A percentile compares a stretch with the other conserved stretches of the same genome.
These are phyloP conservation scores for Pseudocercospora cruenta DNA, from an alignment of 2,329 filamentous ascomycete genomes.

Conservation along the genomic window DNA sequence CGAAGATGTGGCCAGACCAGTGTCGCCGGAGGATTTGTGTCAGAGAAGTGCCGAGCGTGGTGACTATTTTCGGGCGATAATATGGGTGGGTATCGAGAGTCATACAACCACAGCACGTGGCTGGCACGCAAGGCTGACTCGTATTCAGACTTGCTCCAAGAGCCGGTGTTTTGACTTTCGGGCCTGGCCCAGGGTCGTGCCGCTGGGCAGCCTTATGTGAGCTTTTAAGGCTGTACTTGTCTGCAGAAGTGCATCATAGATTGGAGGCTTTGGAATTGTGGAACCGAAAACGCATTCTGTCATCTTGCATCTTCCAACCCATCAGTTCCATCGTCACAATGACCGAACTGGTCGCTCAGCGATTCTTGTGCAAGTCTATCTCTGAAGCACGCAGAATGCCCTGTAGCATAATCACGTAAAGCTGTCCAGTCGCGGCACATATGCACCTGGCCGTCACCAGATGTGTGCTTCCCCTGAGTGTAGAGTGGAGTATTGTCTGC, in stretches of 20 bases:
- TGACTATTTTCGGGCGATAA: not conserved
- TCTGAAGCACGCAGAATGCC: conserved; percentile 23
- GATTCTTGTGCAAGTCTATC: conserved; percentile 10
- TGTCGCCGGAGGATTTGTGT: not conserved
- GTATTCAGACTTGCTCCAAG: not conserved
- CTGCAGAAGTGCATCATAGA: not conserved
- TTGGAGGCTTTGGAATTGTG: not conserved
- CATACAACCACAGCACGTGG: not conserved
- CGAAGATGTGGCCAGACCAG: not conserved
- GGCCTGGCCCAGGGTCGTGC: not conserved
- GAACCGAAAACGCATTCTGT: not conserved
- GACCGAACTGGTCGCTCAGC: conserved; percentile 14
- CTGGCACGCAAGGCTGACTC: conserved; percentile 3
- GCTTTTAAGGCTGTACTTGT: not conserved
- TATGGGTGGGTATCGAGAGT: not conserved
- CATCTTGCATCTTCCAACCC: conserved; percentile 11
- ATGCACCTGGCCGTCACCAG: conserved; percentile 21
- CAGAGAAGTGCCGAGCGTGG: not conserved
- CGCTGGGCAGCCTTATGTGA: not conserved
- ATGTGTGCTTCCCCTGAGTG: conserved; percentile 17
- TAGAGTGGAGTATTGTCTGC: conserved; percentile 22
- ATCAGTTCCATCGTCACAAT: conserved; percentile 21
- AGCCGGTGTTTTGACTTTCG: not conserved
- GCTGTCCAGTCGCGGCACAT: conserved; percentile 25
- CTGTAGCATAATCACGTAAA: conserved; percentile 24